Conservation (phyloP, 495 filamentous ascomycete species). For the Aeminium ludgeri region DNA sequence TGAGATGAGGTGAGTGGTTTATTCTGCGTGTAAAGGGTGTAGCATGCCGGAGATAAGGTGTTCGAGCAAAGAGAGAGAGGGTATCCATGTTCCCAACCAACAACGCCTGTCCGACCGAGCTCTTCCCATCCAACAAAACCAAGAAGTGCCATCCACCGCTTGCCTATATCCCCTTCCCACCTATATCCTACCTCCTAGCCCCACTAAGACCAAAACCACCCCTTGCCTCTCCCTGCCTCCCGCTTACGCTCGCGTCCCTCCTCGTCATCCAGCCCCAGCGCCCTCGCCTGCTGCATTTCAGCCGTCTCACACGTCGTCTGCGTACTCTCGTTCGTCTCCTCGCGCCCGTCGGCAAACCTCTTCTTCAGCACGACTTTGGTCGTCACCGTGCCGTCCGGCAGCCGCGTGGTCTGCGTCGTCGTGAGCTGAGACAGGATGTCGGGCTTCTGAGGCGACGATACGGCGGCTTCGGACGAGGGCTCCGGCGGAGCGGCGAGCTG, state of each 20-base stretch:
- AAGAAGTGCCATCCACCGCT: neutral
- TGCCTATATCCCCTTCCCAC: neutral
- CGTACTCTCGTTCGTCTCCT: constrained; percentile 36
- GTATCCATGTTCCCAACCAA: no score
- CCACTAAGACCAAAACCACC: constrained; percentile 19
- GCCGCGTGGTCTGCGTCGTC: constrained; percentile 35
- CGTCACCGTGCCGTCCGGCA: constrained; percentile 43
- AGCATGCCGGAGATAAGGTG: no score
- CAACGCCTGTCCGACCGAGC: no score
- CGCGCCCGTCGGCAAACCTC: constrained; percentile 45
- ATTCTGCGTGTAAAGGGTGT: no score
- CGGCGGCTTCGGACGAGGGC: no score
- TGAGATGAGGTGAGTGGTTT: no score
- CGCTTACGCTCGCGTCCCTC: constrained; percentile 3
- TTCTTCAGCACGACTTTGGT: constrained; percentile 44
- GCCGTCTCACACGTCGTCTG: constrained; percentile 17
- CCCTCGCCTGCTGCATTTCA: constrained; percentile 20
- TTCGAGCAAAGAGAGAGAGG: no score
- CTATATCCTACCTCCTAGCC: no score
- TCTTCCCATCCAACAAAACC: no score
- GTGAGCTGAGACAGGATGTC: constrained; percentile 40
- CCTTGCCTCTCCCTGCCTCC: constrained; percentile 8
- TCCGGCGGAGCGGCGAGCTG: no score
- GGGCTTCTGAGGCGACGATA: neutral
- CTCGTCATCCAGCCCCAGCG: constrained; percentile 17